phyloP scores from a whole-genome alignment of 2,329 filamentous ascomycete genomes.

The Mycosphaerelloides madeirae region DNA sequence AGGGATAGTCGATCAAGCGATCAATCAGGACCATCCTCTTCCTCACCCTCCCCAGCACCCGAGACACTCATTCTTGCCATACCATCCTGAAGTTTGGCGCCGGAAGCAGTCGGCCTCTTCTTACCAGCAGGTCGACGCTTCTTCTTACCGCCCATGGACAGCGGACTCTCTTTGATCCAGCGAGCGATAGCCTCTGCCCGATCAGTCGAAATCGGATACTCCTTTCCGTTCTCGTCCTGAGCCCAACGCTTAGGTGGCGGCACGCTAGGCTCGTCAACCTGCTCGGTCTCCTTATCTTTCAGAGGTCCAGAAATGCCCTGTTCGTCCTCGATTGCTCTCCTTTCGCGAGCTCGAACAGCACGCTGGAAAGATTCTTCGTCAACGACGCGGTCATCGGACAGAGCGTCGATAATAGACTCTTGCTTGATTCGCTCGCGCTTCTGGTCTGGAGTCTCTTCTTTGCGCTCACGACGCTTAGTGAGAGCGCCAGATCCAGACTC shows the following conservation, averaged over 20 bases:
- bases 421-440: conserved; percentile 57
- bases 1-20: too few relatives aligned
- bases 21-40: too few relatives aligned
- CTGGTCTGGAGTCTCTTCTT: conserved; percentile 47
- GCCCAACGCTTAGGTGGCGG: conserved; percentile 55
- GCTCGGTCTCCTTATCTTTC: conserved; percentile 24
- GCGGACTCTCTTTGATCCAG: conserved; percentile 59
- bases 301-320: conserved; percentile 35
- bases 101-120: conserved; percentile 22
- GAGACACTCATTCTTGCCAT: too few relatives aligned
- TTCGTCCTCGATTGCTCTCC: conserved; percentile 54
- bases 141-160: conserved; percentile 33
- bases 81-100: neutral
- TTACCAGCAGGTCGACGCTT: conserved; percentile 32
- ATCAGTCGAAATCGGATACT: conserved; percentile 66
- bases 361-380: conserved; percentile 63
- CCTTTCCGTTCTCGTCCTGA: conserved; percentile 60
- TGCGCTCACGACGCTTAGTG: conserved; percentile 18
- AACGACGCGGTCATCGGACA: conserved; percentile 63
- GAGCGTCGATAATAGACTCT: conserved; percentile 62
- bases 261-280: conserved; percentile 2
- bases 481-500: conserved; percentile 19
- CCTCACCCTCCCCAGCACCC: too few relatives aligned
- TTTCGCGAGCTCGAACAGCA: conserved; percentile 58
- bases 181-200: conserved; percentile 63